A percentile compares a stretch with the other conserved stretches of the same genome.
Conservation (phyloP, 208 protist species). For the Crithidia acanthocephali region DNA sequence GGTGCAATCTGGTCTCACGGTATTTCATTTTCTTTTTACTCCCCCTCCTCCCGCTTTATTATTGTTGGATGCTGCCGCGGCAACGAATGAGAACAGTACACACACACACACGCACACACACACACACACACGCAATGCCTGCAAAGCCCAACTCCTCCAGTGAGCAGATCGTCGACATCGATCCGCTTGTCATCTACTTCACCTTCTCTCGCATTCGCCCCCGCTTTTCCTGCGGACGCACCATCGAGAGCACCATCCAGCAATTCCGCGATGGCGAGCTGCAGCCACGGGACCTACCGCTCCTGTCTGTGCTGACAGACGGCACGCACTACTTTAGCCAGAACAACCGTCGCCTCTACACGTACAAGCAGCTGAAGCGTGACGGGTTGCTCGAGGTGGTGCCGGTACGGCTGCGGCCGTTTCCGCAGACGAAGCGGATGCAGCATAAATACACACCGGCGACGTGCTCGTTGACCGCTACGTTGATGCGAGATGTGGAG, state of each 20-base stretch:
- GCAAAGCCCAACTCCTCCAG: constrained; percentile 2
- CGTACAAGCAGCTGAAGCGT: constrained; percentile 76
- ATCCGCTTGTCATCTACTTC: constrained; percentile 80
- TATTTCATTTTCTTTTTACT: no score
- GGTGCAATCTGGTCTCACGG: no score
- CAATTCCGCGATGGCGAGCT: constrained; percentile 64
- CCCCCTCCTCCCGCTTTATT: no score
- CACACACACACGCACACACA: no score
- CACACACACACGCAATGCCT: constrained; percentile 12
- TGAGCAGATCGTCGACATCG: constrained; percentile 45
- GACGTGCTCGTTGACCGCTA: constrained; percentile 77
- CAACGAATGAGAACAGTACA: no score
- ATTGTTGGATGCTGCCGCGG: no score
- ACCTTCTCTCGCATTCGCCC: constrained; percentile 88
- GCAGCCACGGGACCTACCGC: constrained; percentile 61
- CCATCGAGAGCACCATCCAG: constrained; percentile 72
- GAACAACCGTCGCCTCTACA: constrained; percentile 88
- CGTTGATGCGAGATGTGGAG: constrained; percentile 61
- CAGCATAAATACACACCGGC: constrained; percentile 71
- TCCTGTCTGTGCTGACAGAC: constrained; percentile 74
- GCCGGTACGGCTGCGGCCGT: constrained; percentile 64
- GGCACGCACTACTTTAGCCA: constrained; percentile 70
- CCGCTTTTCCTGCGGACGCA: constrained; percentile 83
- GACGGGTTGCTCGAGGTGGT: constrained; percentile 51
- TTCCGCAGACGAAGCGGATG: constrained; percentile 78